Conservation (phyloP, 2,329 filamentous ascomycete species). For the Aspergillus ustus region DNA sequence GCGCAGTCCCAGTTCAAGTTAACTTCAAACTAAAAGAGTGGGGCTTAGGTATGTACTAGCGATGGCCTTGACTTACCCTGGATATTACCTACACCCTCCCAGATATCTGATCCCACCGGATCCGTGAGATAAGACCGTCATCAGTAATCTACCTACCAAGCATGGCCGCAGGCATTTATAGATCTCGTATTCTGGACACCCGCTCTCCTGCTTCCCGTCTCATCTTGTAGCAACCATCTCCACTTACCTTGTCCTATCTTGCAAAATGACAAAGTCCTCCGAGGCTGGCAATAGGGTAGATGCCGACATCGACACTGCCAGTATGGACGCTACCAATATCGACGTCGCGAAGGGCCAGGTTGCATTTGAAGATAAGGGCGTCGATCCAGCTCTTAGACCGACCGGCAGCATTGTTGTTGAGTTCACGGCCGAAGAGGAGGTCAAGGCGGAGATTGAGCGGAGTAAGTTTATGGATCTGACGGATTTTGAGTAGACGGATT, state of each 20-base stretch:
- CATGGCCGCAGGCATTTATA: neutral
- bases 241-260: neutral
- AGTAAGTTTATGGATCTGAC: conserved; percentile 40
- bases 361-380: neutral
- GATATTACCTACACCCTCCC: neutral
- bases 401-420: neutral
- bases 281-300: neutral
- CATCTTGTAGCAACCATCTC: neutral
- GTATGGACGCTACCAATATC: neutral
- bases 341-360: neutral
- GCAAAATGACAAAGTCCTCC: neutral
- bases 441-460: conserved; percentile 18
- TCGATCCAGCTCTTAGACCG: neutral
- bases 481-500: conserved; percentile 21
- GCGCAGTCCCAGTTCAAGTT: neutral
- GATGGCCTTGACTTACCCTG: neutral
- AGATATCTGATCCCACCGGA: neutral
- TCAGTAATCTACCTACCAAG: neutral
- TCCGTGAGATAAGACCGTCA: neutral
- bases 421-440: neutral
- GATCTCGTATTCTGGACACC: neutral
- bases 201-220: neutral
- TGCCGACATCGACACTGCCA: neutral
- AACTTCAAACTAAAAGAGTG: neutral
- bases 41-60: neutral